Evolutionary conservation across 495 filamentous ascomycete species (phyloP).

Genomic region (Echria macrotheca): DNA sequence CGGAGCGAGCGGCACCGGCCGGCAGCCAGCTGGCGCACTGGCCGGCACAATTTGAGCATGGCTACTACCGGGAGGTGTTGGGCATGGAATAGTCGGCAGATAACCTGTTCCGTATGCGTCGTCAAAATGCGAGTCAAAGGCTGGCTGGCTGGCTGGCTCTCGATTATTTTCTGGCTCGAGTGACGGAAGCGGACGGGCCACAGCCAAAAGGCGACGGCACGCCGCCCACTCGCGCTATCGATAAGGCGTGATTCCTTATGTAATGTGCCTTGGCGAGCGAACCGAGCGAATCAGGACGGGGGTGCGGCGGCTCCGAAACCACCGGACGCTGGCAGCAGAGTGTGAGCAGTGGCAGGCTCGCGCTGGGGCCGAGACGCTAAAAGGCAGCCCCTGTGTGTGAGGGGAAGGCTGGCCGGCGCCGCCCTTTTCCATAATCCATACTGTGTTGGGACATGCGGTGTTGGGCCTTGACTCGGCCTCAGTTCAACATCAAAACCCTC

Average conservation of each 20-base stretch:
- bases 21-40: constrained; percentile 22
- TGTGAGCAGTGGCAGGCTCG: neutral
- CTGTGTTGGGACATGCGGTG: neutral
- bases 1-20: constrained; percentile 15
- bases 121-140: neutral
- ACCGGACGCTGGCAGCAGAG: neutral
- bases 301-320: neutral
- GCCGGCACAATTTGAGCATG: constrained; percentile 27
- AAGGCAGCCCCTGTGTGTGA: neutral
- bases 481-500: neutral
- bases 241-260: neutral
- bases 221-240: constrained; percentile 1
- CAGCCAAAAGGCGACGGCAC: no score
- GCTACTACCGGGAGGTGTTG: constrained; percentile 2
- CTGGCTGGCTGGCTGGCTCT: no score
- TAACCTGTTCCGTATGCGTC: neutral
- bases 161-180: no score
- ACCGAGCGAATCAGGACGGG: neutral
- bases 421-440: no score
- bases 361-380: no score
- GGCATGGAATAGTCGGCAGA: neutral
- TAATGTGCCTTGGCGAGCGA: neutral
- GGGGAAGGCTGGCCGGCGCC: neutral
- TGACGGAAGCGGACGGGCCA: neutral
- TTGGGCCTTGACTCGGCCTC: neutral